Evolutionary conservation across 208 protist genomes (phyloP).

Genomic region (Leishmania tarentolae): DNA sequence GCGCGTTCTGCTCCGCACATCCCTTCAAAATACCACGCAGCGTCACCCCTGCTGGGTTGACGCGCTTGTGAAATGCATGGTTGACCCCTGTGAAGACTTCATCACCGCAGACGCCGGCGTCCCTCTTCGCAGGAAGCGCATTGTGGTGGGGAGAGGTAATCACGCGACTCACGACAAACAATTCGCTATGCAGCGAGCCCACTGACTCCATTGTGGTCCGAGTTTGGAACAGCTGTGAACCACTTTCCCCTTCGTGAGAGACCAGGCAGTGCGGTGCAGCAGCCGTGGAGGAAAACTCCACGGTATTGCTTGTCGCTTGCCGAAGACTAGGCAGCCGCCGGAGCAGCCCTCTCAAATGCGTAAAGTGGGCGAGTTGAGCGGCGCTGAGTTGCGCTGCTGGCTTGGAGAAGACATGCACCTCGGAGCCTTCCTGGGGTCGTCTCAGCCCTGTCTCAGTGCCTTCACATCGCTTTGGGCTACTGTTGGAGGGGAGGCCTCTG

Average conservation of each 20-base stretch:
- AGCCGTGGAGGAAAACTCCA: not conserved
- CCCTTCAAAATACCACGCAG: slow-evolving; percentile 81
- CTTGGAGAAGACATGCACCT: slow-evolving; percentile 5
- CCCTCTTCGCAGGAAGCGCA: not conserved
- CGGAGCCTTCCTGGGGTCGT: not conserved
- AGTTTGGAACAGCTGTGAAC: not conserved
- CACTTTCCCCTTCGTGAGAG: not conserved
- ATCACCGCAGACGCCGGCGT: not conserved
- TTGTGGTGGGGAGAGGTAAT: not conserved
- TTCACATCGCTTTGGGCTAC: not conserved
- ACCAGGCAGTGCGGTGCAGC: not conserved
- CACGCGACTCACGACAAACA: slow-evolving; percentile 30
- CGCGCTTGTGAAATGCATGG: slow-evolving; percentile 61
- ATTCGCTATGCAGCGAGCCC: not conserved
- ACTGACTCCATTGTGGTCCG: not conserved
- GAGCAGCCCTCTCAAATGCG: slow-evolving; percentile 20
- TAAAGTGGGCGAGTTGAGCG: slow-evolving; percentile 24
- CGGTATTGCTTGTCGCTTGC: not conserved
- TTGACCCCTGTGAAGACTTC: slow-evolving; percentile 72
- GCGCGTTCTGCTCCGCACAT: slow-evolving; percentile 89
- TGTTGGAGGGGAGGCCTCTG: not conserved
- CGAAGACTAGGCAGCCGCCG: slow-evolving; percentile 6
- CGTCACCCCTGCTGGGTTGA: slow-evolving; percentile 47
- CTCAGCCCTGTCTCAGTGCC: not conserved
- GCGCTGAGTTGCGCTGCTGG: slow-evolving; percentile 6